Evolutionary conservation across 2,329 filamentous ascomycete genomes (phyloP).

Genomic region (Cladosporium sp.): DNA sequence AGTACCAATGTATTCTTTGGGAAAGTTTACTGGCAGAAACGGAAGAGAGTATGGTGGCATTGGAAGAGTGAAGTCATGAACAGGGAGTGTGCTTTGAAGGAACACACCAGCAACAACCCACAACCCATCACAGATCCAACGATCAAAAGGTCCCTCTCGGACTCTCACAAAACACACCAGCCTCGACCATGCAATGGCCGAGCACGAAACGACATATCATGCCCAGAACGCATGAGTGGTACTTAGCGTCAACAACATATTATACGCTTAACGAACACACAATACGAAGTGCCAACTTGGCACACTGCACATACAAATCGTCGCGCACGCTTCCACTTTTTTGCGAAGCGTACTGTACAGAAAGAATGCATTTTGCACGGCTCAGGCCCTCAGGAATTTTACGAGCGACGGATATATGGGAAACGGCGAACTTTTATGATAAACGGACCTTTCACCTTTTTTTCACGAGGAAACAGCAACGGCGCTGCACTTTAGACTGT

Average conservation of each 20-base stretch:
- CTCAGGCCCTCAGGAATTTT: neutral
- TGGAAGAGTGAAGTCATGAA: constrained; percentile 49
- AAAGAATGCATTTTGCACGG: neutral
- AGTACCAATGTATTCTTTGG: constrained; percentile 56
- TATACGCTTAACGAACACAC: neutral
- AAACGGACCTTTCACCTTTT: neutral
- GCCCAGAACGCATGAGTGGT: neutral
- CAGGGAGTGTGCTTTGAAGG: neutral
- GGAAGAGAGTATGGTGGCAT: constrained; percentile 62
- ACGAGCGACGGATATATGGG: constrained; percentile 7
- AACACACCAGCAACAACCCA: neutral
- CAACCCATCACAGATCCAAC: neutral
- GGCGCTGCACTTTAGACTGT: neutral
- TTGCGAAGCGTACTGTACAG: neutral
- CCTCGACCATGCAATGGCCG: neutral
- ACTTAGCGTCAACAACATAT: neutral
- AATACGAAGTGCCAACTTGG: neutral
- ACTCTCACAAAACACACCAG: neutral
- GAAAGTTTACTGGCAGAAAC: constrained; percentile 59
- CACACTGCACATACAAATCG: constrained; percentile 1
- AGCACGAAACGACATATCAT: neutral
- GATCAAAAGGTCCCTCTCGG: neutral
- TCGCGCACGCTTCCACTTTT: neutral
- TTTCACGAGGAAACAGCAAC: neutral
- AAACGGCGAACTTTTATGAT: constrained; percentile 9